Evolutionary conservation across 2,329 filamentous ascomycete species (phyloP), one percentile per base, ranked within the genome.

Genomic region (Cercospora zeae-maydis): DNA sequence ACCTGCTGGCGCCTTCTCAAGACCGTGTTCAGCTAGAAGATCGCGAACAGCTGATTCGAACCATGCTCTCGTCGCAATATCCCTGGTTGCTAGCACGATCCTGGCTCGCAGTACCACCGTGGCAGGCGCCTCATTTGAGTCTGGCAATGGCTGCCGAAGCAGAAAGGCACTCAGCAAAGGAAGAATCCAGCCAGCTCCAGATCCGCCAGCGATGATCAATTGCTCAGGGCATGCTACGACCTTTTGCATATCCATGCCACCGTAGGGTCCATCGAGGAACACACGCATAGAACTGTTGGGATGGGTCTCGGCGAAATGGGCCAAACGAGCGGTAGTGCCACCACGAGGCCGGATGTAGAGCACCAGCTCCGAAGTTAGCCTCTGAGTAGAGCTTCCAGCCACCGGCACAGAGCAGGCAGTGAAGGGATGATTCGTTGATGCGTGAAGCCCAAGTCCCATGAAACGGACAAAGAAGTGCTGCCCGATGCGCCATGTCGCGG

Each of bases 241-340:
- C 53, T 77, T 77, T 13, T 72, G 67, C 1, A 68, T 67, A 1
- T 77, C 71, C 21, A 84, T 69, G 0, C 84, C 84, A 0, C 85
- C 84, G 61, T 87, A 87, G 0, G 85, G 85, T 0, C 85, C 85
- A 45, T 87, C 85, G 0, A 87, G 64, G 0, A 85, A 70, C 0
- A 87, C 81, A 0, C 77, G 75, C 0, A 83, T 73, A 0, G 70
- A 64, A 0, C 67, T 59, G 0, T 73, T 76, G 0, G 83, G 77
- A 14, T 73, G 69, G 14, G 57, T 42, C 16, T 66, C 53, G n/a
- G 66, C 66, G 21, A 64, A 64, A 0, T 70, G 74, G 2, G 78
- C 77, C 1, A 86, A 73, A 0, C 78, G 76, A 0, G 72, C 76
- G 0, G 84, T 87, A 9, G 86, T 65, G 0, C 84, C 84, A 0